Percentiles rank a stretch among this genome's conserved stretches.
Evolutionary conservation across 768 basidiomycete species (phyloP).

Genomic region (Tricholomella constricta): DNA sequence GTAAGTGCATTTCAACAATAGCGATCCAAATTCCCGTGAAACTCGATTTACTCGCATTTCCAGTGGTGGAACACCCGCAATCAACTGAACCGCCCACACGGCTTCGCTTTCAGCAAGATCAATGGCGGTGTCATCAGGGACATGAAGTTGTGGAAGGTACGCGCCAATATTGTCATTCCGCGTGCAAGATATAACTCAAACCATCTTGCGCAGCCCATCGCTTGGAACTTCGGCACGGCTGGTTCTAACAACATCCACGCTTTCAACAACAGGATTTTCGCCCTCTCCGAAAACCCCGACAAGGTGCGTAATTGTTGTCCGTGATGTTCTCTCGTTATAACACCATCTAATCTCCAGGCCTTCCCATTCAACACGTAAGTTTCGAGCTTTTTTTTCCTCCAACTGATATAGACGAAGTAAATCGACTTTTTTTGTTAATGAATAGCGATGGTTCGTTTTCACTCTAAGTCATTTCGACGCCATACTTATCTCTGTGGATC

Average conservation of each 20-base stretch:
- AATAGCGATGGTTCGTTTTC: slow-evolving; percentile 39
- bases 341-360: slow-evolving; percentile 30
- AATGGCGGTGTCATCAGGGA: slow-evolving; percentile 54
- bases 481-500: background rate
- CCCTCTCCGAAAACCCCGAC: slow-evolving; percentile 44
- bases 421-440: background rate
- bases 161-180: background rate
- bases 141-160: slow-evolving; percentile 59
- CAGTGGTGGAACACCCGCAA: slow-evolving; percentile 63
- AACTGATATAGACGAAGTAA: background rate
- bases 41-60: background rate
- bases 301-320: slow-evolving; percentile 21
- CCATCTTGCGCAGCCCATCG: slow-evolving; percentile 45
- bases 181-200: background rate
- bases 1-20: slow-evolving; percentile 31
- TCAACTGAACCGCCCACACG: slow-evolving; percentile 56
- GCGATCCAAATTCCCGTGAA: background rate
- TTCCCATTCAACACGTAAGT: slow-evolving; percentile 66
- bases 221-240: slow-evolving; percentile 59
- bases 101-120: slow-evolving; percentile 55
- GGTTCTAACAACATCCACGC: slow-evolving; percentile 50
- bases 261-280: slow-evolving; percentile 57
- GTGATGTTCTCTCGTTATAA: background rate
- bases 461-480: background rate
- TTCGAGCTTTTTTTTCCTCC: background rate